A percentile compares a stretch with the other conserved stretches of the same genome.
These are phyloP conservation scores for Pleurotus giganteus DNA, from an alignment of 768 basidiomycete genomes.

Conservation along the genomic window DNA sequence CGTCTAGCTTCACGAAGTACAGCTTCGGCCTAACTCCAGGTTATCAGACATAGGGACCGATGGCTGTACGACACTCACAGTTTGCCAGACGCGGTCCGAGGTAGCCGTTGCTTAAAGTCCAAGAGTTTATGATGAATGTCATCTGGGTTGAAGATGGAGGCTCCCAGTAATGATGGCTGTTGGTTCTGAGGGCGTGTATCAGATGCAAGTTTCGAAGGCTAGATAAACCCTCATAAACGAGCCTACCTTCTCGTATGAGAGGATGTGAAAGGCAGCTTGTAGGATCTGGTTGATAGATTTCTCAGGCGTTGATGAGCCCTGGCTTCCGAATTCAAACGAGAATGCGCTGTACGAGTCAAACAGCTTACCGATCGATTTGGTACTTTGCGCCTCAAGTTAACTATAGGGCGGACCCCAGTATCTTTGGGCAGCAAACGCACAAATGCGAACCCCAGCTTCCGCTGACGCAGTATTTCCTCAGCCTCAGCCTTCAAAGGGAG, in stretches of 20 bases:
- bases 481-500: slow-evolving; percentile 53
- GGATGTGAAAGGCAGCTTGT: slow-evolving; percentile 79
- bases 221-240: background rate
- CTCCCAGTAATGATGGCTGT: slow-evolving; percentile 65
- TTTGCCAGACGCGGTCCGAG: slow-evolving; percentile 35
- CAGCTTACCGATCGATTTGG: slow-evolving; percentile 28
- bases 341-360: background rate
- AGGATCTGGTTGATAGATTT: slow-evolving; percentile 88
- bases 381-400: slow-evolving; percentile 71
- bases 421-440: slow-evolving; percentile 93
- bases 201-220: too few relatives aligned
- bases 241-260: slow-evolving; percentile 83
- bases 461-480: slow-evolving; percentile 62
- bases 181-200: slow-evolving; percentile 42
- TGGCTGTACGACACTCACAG: slow-evolving; percentile 40
- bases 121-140: slow-evolving; percentile 80
- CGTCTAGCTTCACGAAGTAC: slow-evolving; percentile 97
- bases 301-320: slow-evolving; percentile 32
- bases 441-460: slow-evolving; percentile 79
- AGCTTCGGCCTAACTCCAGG: slow-evolving; percentile 65
- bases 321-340: background rate
- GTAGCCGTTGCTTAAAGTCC: slow-evolving; percentile 57
- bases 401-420: slow-evolving; percentile 90
- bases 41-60: background rate
- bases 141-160: slow-evolving; percentile 79